Conservation (phyloP, 768 basidiomycete species). For the Hygrophorus pudorinus region DNA sequence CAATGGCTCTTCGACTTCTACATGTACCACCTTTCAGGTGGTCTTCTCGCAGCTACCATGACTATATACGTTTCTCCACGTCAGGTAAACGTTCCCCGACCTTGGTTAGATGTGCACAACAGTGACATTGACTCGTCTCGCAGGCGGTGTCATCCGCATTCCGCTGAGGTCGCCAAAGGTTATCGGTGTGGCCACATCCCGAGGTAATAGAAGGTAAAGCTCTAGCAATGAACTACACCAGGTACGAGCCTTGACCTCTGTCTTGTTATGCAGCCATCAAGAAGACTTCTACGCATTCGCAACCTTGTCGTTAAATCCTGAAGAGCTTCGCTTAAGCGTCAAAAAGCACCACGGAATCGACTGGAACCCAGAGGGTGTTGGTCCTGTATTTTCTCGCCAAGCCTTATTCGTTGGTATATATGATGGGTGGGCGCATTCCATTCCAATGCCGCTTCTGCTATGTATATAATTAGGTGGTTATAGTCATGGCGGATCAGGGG, state of each 20-base stretch:
- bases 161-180: slow-evolving; percentile 70
- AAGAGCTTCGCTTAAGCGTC: slow-evolving; percentile 58
- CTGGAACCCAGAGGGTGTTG: slow-evolving; percentile 58
- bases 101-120: neutral
- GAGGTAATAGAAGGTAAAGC: slow-evolving; percentile 62
- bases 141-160: slow-evolving; percentile 57
- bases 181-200: slow-evolving; percentile 64
- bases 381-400: slow-evolving; percentile 55
- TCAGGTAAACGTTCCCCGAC: slow-evolving; percentile 1
- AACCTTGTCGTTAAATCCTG: slow-evolving; percentile 64
- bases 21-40: neutral
- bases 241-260: slow-evolving; percentile 3
- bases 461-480: neutral
- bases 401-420: slow-evolving; percentile 85
- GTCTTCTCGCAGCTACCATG: slow-evolving; percentile 3
- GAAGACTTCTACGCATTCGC: slow-evolving; percentile 81
- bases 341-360: slow-evolving; percentile 52
- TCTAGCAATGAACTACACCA: neutral
- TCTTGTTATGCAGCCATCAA: slow-evolving; percentile 64
- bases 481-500: slow-evolving; percentile 87
- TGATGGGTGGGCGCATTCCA: slow-evolving; percentile 55
- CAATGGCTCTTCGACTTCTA: neutral
- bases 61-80: slow-evolving; percentile 20
- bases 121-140: neutral
- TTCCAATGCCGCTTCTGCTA: slow-evolving; percentile 2